phyloP scores from a whole-genome alignment of 1,284 basidiomycete species.

The Trametes versicolor region DNA sequence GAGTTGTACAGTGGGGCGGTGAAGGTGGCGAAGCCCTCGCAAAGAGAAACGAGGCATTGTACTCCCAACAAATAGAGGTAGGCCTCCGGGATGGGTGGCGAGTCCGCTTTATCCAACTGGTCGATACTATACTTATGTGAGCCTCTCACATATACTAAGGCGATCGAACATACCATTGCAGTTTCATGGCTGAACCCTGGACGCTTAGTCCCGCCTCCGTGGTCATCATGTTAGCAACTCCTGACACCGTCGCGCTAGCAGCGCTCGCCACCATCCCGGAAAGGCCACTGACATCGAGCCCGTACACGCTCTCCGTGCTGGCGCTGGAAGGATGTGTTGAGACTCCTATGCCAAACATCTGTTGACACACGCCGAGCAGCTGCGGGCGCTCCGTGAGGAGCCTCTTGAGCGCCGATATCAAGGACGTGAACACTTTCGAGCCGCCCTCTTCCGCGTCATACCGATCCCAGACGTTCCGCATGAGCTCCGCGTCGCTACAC shows the following conservation, averaged over 20 bases:
- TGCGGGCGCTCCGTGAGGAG: conserved; percentile 89
- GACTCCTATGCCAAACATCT: conserved; percentile 84
- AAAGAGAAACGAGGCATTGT: conserved; percentile 89
- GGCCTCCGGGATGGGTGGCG: conserved; percentile 90
- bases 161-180: conserved; percentile 74
- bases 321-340: conserved; percentile 48
- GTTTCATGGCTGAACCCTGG: conserved; percentile 80
- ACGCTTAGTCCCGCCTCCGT: conserved; percentile 74
- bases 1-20: conserved; percentile 76
- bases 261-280: conserved; percentile 87
- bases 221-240: conserved; percentile 77
- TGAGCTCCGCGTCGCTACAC: conserved; percentile 85
- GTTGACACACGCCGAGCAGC: conserved; percentile 79
- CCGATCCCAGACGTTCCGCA: conserved; percentile 83
- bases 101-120: conserved; percentile 95
- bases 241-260: conserved; percentile 81
- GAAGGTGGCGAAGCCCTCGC: conserved; percentile 86
- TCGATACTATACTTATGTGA: conserved; percentile 75
- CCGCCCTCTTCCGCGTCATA: conserved; percentile 77
- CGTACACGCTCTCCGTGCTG: conserved; percentile 51
- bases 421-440: conserved; percentile 80
- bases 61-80: conserved; percentile 93
- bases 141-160: neutral
- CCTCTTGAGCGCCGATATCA: conserved; percentile 85
- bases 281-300: conserved; percentile 74